Evolutionary conservation across 768 basidiomycete genomes (phyloP), one percentile per base, ranked within the genome.

Genomic region (Cystofilobasidium bisporidii): DNA sequence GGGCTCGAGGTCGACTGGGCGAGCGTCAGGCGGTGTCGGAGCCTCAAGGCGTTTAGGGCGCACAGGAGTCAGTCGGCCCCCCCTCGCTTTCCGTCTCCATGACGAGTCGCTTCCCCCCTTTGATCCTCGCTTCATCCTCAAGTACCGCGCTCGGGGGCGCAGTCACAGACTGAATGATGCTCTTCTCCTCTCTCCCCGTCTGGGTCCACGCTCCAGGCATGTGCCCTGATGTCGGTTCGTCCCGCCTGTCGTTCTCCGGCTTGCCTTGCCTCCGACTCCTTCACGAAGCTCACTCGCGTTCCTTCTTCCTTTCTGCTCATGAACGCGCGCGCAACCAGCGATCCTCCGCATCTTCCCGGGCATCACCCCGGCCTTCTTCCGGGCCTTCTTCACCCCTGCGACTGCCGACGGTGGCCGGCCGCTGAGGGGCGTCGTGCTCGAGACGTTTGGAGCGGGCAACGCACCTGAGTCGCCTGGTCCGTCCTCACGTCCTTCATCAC

Each of bases 381-480:
- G 56, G 10, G 47, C 61, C 3, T 69, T 69, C 58, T 58, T 69
- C 28, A 22, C 86, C 87, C 3, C 92, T 92, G 74, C 82, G 91
- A 20, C 81, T n/a, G n/a, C n/a, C n/a, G n/a, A n/a, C 80, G 58
- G 84, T 87, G 53, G 22, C 53, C 53, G 53, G 15, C 15, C 86
- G 87, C 63, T 73, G 11, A 83, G 82, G 36, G 92, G 91, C 4
- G 86, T 92, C 2, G 86, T 97, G 14, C 80, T 97, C 1, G 89
- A 94, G 75, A 90, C 88, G 2, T 97, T 89, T 75, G 93, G 93
- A 10, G 86, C 91, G 1, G 93, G 93, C 0, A 97, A 97, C 76
- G 89, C 91, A 14, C 91, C 93, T 0, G 86, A 90, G 72, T 82
- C 88, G 17, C 68, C 81, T 58, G 53, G 64, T 65, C 3, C 48